Conservation (phyloP, 306 rosid genomes). For the Comarum palustre region DNA sequence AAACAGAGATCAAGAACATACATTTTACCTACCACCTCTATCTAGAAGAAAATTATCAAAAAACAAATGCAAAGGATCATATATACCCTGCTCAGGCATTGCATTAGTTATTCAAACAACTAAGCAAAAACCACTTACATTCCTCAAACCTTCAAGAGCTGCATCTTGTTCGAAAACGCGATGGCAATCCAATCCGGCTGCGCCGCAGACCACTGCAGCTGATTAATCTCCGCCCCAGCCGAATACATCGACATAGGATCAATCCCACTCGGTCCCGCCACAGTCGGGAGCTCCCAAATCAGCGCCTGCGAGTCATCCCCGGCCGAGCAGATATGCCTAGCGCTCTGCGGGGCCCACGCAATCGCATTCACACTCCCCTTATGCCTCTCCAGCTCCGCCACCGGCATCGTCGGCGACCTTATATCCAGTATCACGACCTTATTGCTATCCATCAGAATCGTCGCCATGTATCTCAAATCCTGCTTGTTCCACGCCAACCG, state of each 20-base stretch:
- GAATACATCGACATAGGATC: constrained; percentile 80
- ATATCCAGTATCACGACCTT: constrained; percentile 86
- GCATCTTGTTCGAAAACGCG: constrained; percentile 85
- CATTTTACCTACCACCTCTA: not conserved
- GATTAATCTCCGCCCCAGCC: constrained; percentile 70
- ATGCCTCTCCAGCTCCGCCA: constrained; percentile 91
- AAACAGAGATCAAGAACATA: not conserved
- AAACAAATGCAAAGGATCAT: not conserved
- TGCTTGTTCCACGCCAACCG: constrained; percentile 96
- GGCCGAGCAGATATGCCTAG: constrained; percentile 66
- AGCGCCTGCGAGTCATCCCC: constrained; percentile 90
- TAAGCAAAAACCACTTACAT: not conserved
- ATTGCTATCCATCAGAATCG: constrained; percentile 81
- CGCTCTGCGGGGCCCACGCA: constrained; percentile 74
- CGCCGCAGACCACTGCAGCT: constrained; percentile 82
- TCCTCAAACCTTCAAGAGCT: constrained; percentile 85
- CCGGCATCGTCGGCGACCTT: constrained; percentile 80
- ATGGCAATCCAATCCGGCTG: constrained; percentile 89
- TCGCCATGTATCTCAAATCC: constrained; percentile 92
- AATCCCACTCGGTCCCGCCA: constrained; percentile 70
- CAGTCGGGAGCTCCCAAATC: constrained; percentile 84
- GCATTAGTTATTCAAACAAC: not conserved
- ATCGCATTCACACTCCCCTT: constrained; percentile 60
- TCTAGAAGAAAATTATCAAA: not conserved
- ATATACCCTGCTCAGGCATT: not conserved